phyloP scores from a whole-genome alignment of 306 rosid species.

The Cotoneaster glaucophyllus region DNA sequence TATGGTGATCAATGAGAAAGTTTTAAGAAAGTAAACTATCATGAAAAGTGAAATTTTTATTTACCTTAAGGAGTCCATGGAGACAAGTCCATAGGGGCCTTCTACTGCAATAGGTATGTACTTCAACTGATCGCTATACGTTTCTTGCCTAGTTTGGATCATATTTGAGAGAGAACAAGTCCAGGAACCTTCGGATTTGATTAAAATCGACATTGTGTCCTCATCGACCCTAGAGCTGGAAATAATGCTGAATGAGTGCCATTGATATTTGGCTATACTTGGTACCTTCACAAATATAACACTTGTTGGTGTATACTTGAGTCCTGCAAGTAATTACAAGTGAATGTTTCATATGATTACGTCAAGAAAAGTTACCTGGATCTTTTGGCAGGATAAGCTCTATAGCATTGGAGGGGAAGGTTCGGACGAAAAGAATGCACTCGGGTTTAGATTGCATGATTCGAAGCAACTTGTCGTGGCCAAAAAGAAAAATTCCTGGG shows the following conservation, averaged over 20 bases:
- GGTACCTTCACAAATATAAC: constrained; percentile 76
- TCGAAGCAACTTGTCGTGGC: constrained; percentile 69
- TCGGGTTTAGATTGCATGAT: constrained; percentile 67
- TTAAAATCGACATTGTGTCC: constrained; percentile 44
- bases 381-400: constrained; percentile 73
- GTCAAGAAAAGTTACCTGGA: constrained; percentile 36
- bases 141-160: constrained; percentile 44
- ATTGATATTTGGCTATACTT: constrained; percentile 64
- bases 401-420: constrained; percentile 60
- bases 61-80: constrained; percentile 58
- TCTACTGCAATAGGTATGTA: constrained; percentile 65
- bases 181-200: constrained; percentile 80
- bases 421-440: constrained; percentile 57
- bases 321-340: constrained; percentile 38
- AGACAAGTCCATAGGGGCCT: constrained; percentile 92
- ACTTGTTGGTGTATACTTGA: constrained; percentile 75
- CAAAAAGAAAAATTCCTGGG: constrained; percentile 76
- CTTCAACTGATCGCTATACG: constrained; percentile 32
- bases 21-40: neutral
- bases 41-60: neutral
- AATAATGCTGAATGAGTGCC: constrained; percentile 89
- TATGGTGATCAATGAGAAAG: neutral
- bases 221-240: constrained; percentile 66
- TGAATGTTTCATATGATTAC: neutral
- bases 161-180: constrained; percentile 59